Evolutionary conservation across 1,139 yeast genomes (phyloP).

Genomic region (Blastobotrys raffinosifermentans): DNA sequence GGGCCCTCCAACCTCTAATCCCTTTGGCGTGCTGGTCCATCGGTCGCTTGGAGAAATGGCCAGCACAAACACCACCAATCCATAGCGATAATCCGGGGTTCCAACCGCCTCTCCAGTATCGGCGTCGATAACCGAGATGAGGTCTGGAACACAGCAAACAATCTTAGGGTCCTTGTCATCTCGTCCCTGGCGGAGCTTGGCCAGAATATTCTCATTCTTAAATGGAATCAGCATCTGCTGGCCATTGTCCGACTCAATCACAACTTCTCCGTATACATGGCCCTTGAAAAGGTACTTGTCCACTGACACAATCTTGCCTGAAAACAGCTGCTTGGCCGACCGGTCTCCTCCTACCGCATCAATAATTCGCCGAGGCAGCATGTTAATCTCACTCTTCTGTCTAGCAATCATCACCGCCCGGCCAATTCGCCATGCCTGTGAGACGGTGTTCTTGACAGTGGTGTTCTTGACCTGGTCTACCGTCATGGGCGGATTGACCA

Average conservation of each 20-base stretch:
- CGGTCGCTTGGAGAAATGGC: constrained; percentile 38
- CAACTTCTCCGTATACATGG: constrained; percentile 43
- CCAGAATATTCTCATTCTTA: constrained; percentile 43
- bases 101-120: constrained; percentile 45
- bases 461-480: constrained; percentile 20
- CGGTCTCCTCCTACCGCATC: constrained; percentile 37
- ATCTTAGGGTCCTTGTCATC: constrained; percentile 23
- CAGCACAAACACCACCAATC: constrained; percentile 39
- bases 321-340: constrained; percentile 35
- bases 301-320: constrained; percentile 42
- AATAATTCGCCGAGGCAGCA: constrained; percentile 35
- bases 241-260: constrained; percentile 24
- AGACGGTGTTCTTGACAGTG: constrained; percentile 27
- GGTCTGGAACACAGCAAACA: constrained; percentile 43
- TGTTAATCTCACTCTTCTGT: constrained; percentile 34
- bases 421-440: constrained; percentile 46
- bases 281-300: constrained; percentile 40
- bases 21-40: constrained; percentile 38
- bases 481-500: constrained; percentile 36
- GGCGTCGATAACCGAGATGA: constrained; percentile 40
- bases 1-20: constrained; percentile 41
- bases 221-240: constrained; percentile 37
- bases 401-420: constrained; percentile 39
- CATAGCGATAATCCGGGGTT: constrained; percentile 44
- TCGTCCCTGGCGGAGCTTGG: constrained; percentile 22